phyloP scores from a whole-genome alignment of 257 asterid genomes.

The Nemophila menziesii region DNA sequence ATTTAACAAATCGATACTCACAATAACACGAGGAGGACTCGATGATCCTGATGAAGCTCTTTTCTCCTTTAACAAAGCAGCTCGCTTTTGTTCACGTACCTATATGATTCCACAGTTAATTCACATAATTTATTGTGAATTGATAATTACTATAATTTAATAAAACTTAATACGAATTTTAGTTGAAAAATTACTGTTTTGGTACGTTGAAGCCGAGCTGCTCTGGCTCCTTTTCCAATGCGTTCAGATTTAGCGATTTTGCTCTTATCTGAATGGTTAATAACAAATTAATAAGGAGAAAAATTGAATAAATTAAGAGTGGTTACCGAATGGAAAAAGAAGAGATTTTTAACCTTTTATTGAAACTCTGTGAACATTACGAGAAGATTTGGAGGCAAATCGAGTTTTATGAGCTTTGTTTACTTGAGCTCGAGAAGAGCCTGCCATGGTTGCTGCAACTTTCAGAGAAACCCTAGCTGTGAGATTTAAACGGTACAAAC shows the following conservation, averaged over 20 bases:
- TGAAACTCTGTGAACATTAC: too few relatives aligned
- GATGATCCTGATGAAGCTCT: conserved; percentile 60
- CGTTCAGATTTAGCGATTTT: conserved; percentile 44
- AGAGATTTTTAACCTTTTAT: too few relatives aligned
- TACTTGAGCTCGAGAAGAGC: too few relatives aligned
- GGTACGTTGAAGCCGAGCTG: conserved; percentile 70
- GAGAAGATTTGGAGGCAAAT: too few relatives aligned
- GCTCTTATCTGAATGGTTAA: conserved; percentile 42
- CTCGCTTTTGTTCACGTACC: conserved; percentile 77
- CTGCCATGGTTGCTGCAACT: too few relatives aligned
- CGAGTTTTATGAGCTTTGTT: too few relatives aligned
- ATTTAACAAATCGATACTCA: conserved; percentile 19
- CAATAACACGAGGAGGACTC: conserved; percentile 85
- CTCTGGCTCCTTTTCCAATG: conserved; percentile 62
- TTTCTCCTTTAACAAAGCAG: conserved; percentile 67
- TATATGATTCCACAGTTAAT: conserved; percentile 14
- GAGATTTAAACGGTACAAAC: too few relatives aligned
- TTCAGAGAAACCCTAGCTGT: too few relatives aligned
- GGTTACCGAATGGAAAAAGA: too few relatives aligned
- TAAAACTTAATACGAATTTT: background rate
- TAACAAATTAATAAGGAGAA: conserved; percentile 5
- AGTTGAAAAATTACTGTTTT: conserved; percentile 40
- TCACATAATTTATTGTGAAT: background rate
- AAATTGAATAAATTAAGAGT: too few relatives aligned
- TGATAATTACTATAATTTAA: too few relatives aligned